Evolutionary conservation across 331 rosid species (phyloP).

Genomic region (Dryas integrifolia): DNA sequence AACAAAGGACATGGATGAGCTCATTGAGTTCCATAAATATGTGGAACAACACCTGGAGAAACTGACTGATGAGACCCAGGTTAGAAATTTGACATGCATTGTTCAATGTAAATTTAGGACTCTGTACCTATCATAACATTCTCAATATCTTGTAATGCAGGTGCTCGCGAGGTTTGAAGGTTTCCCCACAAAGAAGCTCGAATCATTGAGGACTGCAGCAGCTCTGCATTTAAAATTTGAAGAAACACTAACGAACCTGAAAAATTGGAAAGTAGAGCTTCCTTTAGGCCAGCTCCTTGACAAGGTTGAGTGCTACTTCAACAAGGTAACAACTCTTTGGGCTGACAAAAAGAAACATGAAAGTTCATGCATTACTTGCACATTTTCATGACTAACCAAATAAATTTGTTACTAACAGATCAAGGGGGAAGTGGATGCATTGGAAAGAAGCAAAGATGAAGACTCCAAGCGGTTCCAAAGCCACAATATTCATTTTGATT

Average conservation of each 20-base stretch:
- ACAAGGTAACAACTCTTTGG: slow-evolving; percentile 30
- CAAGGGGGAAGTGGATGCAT: slow-evolving; percentile 30
- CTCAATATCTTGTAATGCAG: slow-evolving; percentile 3
- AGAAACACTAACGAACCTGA: slow-evolving; percentile 16
- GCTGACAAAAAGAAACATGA: no score
- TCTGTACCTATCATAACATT: background rate
- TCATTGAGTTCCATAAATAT: slow-evolving; percentile 31
- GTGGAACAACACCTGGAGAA: slow-evolving; percentile 34
- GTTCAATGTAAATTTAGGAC: background rate
- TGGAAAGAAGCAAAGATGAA: slow-evolving; percentile 42
- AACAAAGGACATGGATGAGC: slow-evolving; percentile 36
- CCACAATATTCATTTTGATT: slow-evolving; percentile 38
- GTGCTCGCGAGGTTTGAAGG: slow-evolving; percentile 44
- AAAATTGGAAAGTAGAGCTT: slow-evolving; percentile 32
- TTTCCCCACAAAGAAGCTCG: slow-evolving; percentile 42
- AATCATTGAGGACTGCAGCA: slow-evolving; percentile 38
- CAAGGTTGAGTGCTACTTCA: slow-evolving; percentile 37
- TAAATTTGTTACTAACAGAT: slow-evolving; percentile 19
- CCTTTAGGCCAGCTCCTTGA: slow-evolving; percentile 33
- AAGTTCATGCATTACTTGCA: no score
- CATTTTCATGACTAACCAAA: background rate
- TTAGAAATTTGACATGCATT: background rate
- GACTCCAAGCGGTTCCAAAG: slow-evolving; percentile 27
- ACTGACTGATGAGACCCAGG: slow-evolving; percentile 43
- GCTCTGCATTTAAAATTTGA: slow-evolving; percentile 37